Conservation (phyloP, 306 rosid species). For the Leucaena leucocephala region DNA sequence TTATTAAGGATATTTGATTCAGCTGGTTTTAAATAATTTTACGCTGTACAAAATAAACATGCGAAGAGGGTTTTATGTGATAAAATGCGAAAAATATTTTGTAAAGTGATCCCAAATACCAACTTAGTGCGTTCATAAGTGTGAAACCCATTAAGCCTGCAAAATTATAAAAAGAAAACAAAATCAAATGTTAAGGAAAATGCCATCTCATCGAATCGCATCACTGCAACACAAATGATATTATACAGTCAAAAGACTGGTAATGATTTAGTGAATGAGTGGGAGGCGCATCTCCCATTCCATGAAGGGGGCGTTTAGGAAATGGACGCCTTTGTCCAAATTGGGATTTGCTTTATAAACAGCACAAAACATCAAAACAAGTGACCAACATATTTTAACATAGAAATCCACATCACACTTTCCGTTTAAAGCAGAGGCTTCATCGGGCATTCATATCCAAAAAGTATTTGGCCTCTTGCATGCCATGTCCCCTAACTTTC, state of each 20-base stretch:
- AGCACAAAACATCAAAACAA: background rate
- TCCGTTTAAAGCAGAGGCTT: conserved; percentile 3
- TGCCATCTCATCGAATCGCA: background rate
- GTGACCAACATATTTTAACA: background rate
- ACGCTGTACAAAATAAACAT: no score
- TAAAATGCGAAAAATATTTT: no score
- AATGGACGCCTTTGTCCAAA: background rate
- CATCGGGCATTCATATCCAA: background rate
- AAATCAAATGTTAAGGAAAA: background rate
- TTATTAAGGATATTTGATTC: no score
- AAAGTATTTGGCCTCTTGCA: conserved; percentile 4
- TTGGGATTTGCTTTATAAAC: background rate
- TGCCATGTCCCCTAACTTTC: conserved; percentile 12
- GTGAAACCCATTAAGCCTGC: no score
- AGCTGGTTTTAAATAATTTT: no score
- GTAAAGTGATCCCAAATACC: no score
- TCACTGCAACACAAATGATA: background rate
- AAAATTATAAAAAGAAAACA: no score
- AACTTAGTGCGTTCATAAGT: no score
- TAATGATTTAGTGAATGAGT: background rate
- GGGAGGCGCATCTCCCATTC: background rate
- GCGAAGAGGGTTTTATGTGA: no score
- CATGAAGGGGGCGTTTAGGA: no score
- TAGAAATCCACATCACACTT: background rate
- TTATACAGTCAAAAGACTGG: background rate